Conservation (phyloP, 2,329 filamentous ascomycete genomes). For the Sclerotinia trifoliorum region DNA sequence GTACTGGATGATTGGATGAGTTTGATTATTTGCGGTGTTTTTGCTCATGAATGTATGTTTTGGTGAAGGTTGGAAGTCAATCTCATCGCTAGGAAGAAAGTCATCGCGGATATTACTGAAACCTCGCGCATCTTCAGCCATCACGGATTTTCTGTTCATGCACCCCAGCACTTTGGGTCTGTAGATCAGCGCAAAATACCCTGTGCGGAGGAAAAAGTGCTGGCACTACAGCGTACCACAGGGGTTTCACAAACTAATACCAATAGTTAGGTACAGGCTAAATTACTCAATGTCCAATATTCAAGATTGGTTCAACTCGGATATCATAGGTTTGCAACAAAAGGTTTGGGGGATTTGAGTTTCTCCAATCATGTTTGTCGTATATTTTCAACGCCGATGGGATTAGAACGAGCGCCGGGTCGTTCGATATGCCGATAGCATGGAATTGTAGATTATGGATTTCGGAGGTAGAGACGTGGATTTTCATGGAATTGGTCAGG, state of each 20-base stretch:
- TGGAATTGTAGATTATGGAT: too few species aligned
- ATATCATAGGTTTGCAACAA: constrained; percentile 11
- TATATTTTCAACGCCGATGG: neutral
- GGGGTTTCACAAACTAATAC: neutral
- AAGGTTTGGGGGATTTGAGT: neutral
- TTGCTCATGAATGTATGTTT: neutral
- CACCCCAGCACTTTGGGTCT: neutral
- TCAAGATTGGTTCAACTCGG: constrained; percentile 3
- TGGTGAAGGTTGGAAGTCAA: neutral
- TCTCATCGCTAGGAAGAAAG: neutral
- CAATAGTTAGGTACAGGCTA: neutral
- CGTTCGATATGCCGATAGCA: neutral
- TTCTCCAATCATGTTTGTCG: neutral
- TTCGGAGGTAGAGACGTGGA: neutral
- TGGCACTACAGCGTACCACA: neutral
- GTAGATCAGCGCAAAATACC: neutral
- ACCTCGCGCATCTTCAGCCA: neutral
- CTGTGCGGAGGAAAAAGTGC: neutral
- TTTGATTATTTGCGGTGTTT: neutral
- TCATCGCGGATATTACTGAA: neutral
- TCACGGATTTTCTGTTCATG: neutral
- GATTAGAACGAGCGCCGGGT: neutral
- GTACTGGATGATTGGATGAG: neutral
- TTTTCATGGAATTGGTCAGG: too few species aligned
- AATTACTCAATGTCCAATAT: neutral